A percentile compares a stretch with the other conserved stretches of the same genome.
phyloP scores from a whole-genome alignment of 306 rosid species.

The Albizia julibrissin region DNA sequence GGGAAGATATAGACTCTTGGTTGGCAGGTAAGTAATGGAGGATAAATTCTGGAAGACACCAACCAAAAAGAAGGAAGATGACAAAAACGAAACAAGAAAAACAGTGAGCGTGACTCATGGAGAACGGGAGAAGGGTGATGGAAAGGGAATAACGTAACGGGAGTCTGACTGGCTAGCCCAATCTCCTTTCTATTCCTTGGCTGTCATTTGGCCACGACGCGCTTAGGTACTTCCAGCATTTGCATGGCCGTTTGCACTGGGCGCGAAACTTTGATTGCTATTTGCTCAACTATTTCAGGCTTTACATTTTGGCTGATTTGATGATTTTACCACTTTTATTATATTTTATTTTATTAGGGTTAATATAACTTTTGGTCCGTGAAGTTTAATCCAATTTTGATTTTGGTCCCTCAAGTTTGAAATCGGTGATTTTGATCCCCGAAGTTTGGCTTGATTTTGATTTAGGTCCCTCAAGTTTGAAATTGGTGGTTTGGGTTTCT shows the following conservation, averaged over 20 bases:
- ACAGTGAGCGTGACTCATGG: background rate
- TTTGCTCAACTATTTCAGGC: background rate
- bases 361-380: too few species aligned
- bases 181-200: background rate
- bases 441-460: too few species aligned
- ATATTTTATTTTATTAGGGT: too few species aligned
- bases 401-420: too few species aligned
- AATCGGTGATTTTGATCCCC: too few species aligned
- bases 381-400: too few species aligned
- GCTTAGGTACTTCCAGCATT: background rate
- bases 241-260: background rate
- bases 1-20: background rate
- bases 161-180: background rate
- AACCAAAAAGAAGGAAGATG: background rate
- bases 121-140: background rate
- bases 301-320: background rate
- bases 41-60: background rate
- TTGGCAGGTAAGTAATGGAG: background rate
- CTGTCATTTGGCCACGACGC: slow-evolving; percentile 1
- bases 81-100: background rate
- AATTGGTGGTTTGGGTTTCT: too few species aligned
- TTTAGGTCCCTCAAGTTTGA: too few species aligned
- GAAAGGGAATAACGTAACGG: background rate
- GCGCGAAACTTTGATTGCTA: background rate
- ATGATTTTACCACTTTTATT: too few species aligned